Evolutionary conservation across 78 protist species (phyloP), one percentile per base, ranked within the genome.

Genomic region (Andalucia godoyi): DNA sequence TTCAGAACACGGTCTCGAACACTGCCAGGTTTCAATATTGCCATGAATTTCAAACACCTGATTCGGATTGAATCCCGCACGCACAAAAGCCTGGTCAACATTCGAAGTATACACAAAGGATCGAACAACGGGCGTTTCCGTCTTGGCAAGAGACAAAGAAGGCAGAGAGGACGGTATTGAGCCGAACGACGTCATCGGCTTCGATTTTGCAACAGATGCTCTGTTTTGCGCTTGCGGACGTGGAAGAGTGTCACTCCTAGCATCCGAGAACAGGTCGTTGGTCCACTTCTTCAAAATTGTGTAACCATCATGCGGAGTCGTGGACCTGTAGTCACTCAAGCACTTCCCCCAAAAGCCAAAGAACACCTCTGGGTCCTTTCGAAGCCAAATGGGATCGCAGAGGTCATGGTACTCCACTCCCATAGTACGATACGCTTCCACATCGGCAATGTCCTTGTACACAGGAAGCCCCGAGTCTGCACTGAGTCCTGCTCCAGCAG

Each of bases 391-490:
- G 23, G 68, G 68, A 12, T 4, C 8, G 25, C 43, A 5, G 25
- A 45, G 42, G 37, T 41, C 47, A 25, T 41, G 40, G 47, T 46
- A 63, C 23, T 45, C 25, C 25, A 63, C 46, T 25, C 45, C 30
- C 50, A 63, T 63, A 25, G 68, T 12, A 5, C 55, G 68, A 8
- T 63, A 63, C 25, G 68, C 68, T 10, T 8, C 5, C 68, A 63
- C 6, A 12, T 57, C 68, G 43, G 42, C 68, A 10, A 23, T n/a
- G 40, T 57, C 68, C 4, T 57, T 64, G 51, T 46, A 63, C 33
- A 46, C 68, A 10, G 68, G 68, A 12, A 63, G 45, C 23, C 68
- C 68, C n/a, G 50, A 57, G 51, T 63, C 68, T 12, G 49, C 68
- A 10, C 68, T 57, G 34, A 63, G 18, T 12, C 68, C 68, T 64